Evolutionary conservation across 352 stramenopile species (phyloP).

Genomic region (Phytopythium boreale): DNA sequence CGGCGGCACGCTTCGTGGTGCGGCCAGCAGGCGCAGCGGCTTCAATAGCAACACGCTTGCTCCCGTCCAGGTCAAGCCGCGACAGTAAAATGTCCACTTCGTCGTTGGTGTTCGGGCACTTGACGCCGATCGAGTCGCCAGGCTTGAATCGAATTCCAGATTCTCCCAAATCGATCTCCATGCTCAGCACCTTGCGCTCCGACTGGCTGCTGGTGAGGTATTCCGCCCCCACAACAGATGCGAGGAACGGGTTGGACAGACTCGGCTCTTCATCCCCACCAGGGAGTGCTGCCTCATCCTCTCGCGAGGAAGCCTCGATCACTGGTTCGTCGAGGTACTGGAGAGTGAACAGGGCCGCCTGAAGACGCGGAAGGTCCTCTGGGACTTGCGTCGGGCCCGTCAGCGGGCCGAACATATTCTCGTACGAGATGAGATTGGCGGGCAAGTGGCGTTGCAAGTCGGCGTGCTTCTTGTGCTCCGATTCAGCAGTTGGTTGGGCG

Average conservation of each 20-base stretch:
- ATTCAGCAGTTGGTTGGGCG: neutral
- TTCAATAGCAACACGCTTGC: conserved; percentile 33
- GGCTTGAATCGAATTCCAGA: conserved; percentile 68
- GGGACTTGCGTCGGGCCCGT: conserved; percentile 26
- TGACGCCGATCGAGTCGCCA: conserved; percentile 84
- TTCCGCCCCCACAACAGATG: conserved; percentile 33
- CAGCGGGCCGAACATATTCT: conserved; percentile 55
- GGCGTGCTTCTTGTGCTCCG: neutral
- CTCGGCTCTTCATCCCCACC: conserved; percentile 27
- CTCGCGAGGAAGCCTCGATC: neutral
- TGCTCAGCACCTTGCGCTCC: conserved; percentile 54
- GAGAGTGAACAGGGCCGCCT: conserved; percentile 39
- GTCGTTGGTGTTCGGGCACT: conserved; percentile 70
- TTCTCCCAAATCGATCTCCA: conserved; percentile 42
- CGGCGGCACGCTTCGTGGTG: conserved; percentile 24
- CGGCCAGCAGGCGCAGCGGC: conserved; percentile 19
- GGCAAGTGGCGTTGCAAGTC: conserved; percentile 27
- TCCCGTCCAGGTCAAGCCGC: conserved; percentile 40
- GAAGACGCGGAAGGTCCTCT: conserved; percentile 53
- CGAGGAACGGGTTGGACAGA: conserved; percentile 47
- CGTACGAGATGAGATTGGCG: conserved; percentile 46
- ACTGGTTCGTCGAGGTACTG: conserved; percentile 7
- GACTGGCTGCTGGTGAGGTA: conserved; percentile 47
- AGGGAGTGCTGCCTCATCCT: neutral
- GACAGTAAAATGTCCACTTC: conserved; percentile 69